These are phyloP conservation scores for Pyrrhoderma noxium DNA, from an alignment of 1,284 basidiomycete genomes.

Conservation along the genomic window DNA sequence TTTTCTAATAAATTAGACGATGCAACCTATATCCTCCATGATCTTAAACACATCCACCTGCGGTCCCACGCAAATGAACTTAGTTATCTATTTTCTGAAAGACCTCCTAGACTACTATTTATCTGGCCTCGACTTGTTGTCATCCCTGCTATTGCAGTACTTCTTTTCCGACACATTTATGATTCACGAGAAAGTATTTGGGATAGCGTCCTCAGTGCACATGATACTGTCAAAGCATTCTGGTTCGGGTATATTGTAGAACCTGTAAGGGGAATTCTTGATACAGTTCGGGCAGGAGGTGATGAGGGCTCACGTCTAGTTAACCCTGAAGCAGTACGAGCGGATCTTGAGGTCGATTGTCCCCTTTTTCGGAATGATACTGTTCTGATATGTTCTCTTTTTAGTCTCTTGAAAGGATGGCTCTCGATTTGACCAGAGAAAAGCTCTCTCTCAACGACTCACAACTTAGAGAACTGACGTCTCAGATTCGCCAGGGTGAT, in stretches of 20 bases:
- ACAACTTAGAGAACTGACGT: conserved; percentile 59
- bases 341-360: conserved; percentile 63
- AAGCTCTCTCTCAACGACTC: conserved; percentile 56
- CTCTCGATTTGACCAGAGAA: conserved; percentile 77
- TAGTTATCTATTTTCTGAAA: conserved; percentile 32
- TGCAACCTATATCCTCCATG: conserved; percentile 3
- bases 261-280: conserved; percentile 75
- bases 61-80: conserved; percentile 26
- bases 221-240: conserved; percentile 72
- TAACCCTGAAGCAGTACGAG: conserved; percentile 67
- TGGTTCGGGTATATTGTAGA: conserved; percentile 83
- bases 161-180: conserved; percentile 41
- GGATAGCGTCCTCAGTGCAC: conserved; percentile 52
- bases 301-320: conserved; percentile 65
- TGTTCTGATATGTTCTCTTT: neutral
- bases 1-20: neutral
- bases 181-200: conserved; percentile 43
- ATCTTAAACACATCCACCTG: conserved; percentile 23
- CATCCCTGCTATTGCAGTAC: conserved; percentile 53
- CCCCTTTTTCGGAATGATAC: neutral
- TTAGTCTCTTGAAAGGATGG: conserved; percentile 91
- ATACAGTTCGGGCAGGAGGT: conserved; percentile 76
- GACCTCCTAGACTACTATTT: conserved; percentile 51
- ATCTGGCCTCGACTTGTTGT: conserved; percentile 65
- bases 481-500: conserved; percentile 73